Percentiles rank a stretch among this genome's conserved stretches.
Conservation (phyloP, 129 eudicot genomes). For the Flaveria robusta region DNA sequence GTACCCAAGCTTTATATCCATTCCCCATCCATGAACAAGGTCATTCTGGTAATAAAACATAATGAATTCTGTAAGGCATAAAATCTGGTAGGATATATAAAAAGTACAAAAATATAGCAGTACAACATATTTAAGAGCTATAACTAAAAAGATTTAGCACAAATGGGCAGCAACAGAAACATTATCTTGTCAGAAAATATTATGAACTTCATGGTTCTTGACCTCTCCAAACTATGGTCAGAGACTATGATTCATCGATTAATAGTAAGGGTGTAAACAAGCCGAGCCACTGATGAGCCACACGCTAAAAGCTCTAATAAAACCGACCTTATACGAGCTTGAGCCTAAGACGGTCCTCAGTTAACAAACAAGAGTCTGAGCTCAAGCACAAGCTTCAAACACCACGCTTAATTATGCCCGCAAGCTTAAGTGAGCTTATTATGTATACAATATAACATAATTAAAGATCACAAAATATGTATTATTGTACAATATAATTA, state of each 20-base stretch:
- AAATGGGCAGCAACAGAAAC: not conserved
- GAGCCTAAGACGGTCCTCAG: not conserved
- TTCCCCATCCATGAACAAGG: conserved; percentile 99
- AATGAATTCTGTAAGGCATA: conserved; percentile 4
- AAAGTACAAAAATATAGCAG: not conserved
- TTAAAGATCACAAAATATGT: too few relatives aligned
- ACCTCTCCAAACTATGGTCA: not conserved
- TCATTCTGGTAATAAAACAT: conserved; percentile 59
- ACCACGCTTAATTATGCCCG: not conserved
- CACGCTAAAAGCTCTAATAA: not conserved
- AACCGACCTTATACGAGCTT: not conserved
- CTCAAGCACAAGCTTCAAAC: not conserved
- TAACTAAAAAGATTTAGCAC: not conserved
- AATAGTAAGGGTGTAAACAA: not conserved
- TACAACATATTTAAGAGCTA: not conserved
- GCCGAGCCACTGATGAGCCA: not conserved
- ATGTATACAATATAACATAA: too few relatives aligned
- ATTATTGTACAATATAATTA: too few relatives aligned
- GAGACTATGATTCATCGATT: not conserved
- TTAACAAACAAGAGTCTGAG: not conserved
- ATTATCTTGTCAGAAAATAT: not conserved
- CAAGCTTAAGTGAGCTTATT: too few relatives aligned
- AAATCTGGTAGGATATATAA: not conserved
- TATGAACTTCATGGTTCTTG: conserved; percentile 3
- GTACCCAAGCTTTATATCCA: conserved; percentile 95